Evolutionary conservation across 2,329 filamentous ascomycete species (phyloP).

Genomic region (Fusarium acutatum): DNA sequence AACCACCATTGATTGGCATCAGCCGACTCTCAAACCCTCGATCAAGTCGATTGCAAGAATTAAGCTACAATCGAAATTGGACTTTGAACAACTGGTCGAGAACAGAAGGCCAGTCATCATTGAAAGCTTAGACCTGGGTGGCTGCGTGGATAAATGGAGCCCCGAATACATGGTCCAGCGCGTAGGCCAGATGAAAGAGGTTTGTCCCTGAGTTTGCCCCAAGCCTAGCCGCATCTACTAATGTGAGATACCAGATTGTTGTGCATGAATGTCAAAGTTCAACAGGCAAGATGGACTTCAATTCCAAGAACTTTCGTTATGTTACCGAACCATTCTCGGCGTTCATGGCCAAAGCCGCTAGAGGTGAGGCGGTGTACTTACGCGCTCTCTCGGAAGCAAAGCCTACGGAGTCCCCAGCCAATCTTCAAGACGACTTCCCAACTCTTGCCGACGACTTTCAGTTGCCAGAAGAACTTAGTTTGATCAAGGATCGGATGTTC

Average conservation of each 20-base stretch:
- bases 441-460: slow-evolving; percentile 73
- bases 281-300: slow-evolving; percentile 78
- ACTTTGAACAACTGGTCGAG: slow-evolving; percentile 69
- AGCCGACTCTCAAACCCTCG: slow-evolving; percentile 14
- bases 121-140: slow-evolving; percentile 70
- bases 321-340: slow-evolving; percentile 70
- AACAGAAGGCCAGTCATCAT: slow-evolving; percentile 68
- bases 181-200: slow-evolving; percentile 69
- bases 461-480: slow-evolving; percentile 68
- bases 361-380: slow-evolving; percentile 76
- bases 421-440: slow-evolving; percentile 76
- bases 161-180: slow-evolving; percentile 70
- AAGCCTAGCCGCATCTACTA: not conserved
- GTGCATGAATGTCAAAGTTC: slow-evolving; percentile 71
- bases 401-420: slow-evolving; percentile 75
- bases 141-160: slow-evolving; percentile 74
- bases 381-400: slow-evolving; percentile 76
- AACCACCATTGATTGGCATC: not conserved
- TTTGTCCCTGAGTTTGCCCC: slow-evolving; percentile 43
- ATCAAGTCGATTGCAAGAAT: slow-evolving; percentile 58
- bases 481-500: slow-evolving; percentile 71
- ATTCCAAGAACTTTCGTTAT: slow-evolving; percentile 84
- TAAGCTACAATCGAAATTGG: slow-evolving; percentile 58
- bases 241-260: slow-evolving; percentile 61
- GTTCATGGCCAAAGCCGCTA: slow-evolving; percentile 69